A percentile compares a stretch with the other conserved stretches of the same genome.
These are phyloP conservation scores for Pterocarpus santalinus DNA, from an alignment of 306 rosid species.

Conservation along the genomic window DNA sequence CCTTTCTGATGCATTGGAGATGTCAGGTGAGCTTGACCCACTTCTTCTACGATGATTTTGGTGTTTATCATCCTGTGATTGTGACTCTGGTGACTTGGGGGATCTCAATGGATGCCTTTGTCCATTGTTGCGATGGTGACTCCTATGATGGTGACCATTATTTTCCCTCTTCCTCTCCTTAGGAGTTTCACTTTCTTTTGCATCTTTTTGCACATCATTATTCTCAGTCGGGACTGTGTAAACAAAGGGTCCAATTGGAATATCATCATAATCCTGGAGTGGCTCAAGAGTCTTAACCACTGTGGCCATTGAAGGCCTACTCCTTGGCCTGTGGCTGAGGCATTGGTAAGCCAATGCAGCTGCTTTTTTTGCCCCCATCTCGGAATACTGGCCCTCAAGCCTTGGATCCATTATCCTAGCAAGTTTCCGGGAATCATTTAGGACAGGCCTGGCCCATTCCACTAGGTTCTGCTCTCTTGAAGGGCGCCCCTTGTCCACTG, in stretches of 20 bases:
- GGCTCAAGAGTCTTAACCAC: constrained; percentile 83
- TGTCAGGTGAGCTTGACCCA: constrained; percentile 60
- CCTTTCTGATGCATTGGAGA: constrained; percentile 51
- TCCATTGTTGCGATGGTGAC: constrained; percentile 35
- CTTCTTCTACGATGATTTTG: constrained; percentile 38
- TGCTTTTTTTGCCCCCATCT: constrained; percentile 78
- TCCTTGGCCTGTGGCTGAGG: constrained; percentile 87
- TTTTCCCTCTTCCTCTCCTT: constrained; percentile 56
- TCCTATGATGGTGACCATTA: constrained; percentile 13
- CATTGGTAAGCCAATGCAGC: constrained; percentile 94
- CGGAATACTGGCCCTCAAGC: constrained; percentile 86
- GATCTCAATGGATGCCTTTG: constrained; percentile 20
- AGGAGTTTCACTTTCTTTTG: constrained; percentile 46
- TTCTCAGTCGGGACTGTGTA: constrained; percentile 64
- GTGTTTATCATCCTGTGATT: constrained; percentile 32
- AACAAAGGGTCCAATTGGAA: constrained; percentile 79
- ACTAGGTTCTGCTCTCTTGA: constrained; percentile 78
- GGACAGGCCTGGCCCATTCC: constrained; percentile 85
- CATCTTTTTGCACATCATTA: constrained; percentile 25
- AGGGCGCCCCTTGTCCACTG: constrained; percentile 78
- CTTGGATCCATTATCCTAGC: constrained; percentile 82
- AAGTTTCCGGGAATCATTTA: constrained; percentile 67
- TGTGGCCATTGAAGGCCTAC: constrained; percentile 72
- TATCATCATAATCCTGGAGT: constrained; percentile 74
- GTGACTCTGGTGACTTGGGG: neutral